Evolutionary conservation across 2,329 filamentous ascomycete genomes (phyloP).

Genomic region (Fusarium sp.): DNA sequence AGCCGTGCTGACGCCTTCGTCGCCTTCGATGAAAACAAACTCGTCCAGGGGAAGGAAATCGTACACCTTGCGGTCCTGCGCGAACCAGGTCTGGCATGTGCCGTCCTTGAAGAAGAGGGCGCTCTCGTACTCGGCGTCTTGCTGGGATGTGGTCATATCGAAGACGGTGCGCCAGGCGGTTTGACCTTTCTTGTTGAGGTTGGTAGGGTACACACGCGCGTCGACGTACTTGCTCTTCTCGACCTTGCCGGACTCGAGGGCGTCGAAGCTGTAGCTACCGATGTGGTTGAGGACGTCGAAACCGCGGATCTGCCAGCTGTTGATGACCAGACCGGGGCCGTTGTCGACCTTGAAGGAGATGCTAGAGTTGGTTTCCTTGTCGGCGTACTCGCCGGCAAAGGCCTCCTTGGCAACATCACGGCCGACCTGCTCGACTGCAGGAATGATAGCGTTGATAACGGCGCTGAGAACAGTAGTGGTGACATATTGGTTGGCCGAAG

Average conservation of each 20-base stretch:
- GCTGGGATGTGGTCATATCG: constrained; percentile 34
- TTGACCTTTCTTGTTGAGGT: constrained; percentile 33
- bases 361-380: constrained; percentile 54
- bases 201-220: constrained; percentile 48
- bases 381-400: constrained; percentile 54
- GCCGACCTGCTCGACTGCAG: constrained; percentile 57
- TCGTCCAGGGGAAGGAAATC: constrained; percentile 48
- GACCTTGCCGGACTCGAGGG: constrained; percentile 19
- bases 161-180: constrained; percentile 51
- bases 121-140: constrained; percentile 34
- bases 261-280: constrained; percentile 40
- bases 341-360: constrained; percentile 53
- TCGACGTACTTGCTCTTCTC: constrained; percentile 27
- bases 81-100: constrained; percentile 48
- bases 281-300: constrained; percentile 55
- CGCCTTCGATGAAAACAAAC: constrained; percentile 43
- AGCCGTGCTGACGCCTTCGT: constrained; percentile 22
- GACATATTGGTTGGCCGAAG: constrained; percentile 25
- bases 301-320: constrained; percentile 54
- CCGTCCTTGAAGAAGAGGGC: constrained; percentile 45
- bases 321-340: constrained; percentile 54
- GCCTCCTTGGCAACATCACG: constrained; percentile 48
- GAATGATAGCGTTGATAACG: constrained; percentile 52
- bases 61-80: constrained; percentile 49
- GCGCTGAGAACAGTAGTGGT: constrained; percentile 42